phyloP scores from a whole-genome alignment of 768 basidiomycete species.

The Lenzites betulinus region DNA sequence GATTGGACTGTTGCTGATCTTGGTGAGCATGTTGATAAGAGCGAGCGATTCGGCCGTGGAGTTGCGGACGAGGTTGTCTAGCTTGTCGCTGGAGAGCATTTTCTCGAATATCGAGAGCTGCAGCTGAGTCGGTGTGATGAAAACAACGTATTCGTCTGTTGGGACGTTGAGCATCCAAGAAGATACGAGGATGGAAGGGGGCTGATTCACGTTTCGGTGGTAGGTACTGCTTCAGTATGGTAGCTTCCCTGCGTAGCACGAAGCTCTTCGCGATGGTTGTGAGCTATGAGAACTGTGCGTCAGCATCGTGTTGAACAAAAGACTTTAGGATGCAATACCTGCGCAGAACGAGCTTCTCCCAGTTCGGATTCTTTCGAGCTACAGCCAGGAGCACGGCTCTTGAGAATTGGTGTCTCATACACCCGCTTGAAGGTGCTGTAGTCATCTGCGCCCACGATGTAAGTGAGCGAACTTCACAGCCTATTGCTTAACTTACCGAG shows the following conservation, averaged over 20 bases:
- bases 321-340: constrained; percentile 48
- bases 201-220: constrained; percentile 82
- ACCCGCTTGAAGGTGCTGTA: constrained; percentile 75
- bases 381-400: constrained; percentile 78
- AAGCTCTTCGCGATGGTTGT: constrained; percentile 79
- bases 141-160: constrained; percentile 97
- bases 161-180: neutral
- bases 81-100: constrained; percentile 70
- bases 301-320: neutral
- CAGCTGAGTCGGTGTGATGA: constrained; percentile 82
- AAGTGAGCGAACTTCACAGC: constrained; percentile 1
- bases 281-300: constrained; percentile 46
- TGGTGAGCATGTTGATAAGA: constrained; percentile 77
- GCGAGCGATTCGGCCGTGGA: constrained; percentile 78
- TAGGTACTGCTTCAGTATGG: constrained; percentile 77
- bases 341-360: constrained; percentile 75
- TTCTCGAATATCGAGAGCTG: constrained; percentile 79
- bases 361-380: constrained; percentile 70
- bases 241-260: constrained; percentile 86
- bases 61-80: constrained; percentile 68
- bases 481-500: constrained; percentile 52
- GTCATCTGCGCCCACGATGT: constrained; percentile 51
- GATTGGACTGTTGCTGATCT: constrained; percentile 92
- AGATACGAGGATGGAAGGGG: neutral
- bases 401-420: constrained; percentile 87